phyloP scores from a whole-genome alignment of 2,329 filamentous ascomycete species.

The Dothidotthia symphoricarpi region DNA sequence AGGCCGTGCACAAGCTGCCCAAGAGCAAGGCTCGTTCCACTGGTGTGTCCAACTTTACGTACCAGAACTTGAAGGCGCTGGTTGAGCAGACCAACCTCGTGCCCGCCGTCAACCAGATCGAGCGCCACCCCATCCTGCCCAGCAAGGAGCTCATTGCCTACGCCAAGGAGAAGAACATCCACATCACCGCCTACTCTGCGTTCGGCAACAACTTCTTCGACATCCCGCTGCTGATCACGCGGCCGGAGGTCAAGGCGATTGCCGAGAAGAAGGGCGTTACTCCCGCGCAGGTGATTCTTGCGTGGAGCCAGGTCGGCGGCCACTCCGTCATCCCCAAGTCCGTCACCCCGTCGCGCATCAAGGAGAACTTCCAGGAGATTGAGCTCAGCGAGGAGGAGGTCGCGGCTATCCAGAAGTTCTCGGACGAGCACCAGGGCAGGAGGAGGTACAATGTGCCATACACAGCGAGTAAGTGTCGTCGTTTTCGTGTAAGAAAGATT shows the following conservation, averaged over 20 bases:
- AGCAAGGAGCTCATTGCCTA: constrained; percentile 31
- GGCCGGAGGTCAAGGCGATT: constrained; percentile 66
- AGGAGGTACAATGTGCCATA: constrained; percentile 34
- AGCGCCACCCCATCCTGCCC: constrained; percentile 32
- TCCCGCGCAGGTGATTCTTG: constrained; percentile 75
- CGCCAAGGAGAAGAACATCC: constrained; percentile 33
- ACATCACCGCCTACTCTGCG: constrained; percentile 47
- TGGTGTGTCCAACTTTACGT: constrained; percentile 35
- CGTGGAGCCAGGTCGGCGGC: constrained; percentile 76
- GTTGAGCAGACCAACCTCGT: constrained; percentile 49
- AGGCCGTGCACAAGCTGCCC: constrained; percentile 41
- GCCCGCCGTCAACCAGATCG: constrained; percentile 34
- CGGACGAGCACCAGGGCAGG: constrained; percentile 49
- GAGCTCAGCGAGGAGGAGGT: constrained; percentile 25
- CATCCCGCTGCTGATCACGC: constrained; percentile 62
- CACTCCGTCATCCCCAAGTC: constrained; percentile 34
- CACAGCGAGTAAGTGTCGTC: constrained; percentile 36
- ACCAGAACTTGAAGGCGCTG: constrained; percentile 50
- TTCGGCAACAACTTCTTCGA: constrained; percentile 42
- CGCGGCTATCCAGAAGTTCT: constrained; percentile 41
- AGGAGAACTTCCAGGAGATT: constrained; percentile 33
- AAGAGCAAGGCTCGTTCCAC: constrained; percentile 40
- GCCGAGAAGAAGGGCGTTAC: constrained; percentile 63
- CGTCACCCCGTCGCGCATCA: constrained; percentile 26
- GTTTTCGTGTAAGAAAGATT: background rate